These are phyloP conservation scores for Ensete ventricosum DNA, from an alignment of 176 grass and related monocot genomes.

Conservation along the genomic window DNA sequence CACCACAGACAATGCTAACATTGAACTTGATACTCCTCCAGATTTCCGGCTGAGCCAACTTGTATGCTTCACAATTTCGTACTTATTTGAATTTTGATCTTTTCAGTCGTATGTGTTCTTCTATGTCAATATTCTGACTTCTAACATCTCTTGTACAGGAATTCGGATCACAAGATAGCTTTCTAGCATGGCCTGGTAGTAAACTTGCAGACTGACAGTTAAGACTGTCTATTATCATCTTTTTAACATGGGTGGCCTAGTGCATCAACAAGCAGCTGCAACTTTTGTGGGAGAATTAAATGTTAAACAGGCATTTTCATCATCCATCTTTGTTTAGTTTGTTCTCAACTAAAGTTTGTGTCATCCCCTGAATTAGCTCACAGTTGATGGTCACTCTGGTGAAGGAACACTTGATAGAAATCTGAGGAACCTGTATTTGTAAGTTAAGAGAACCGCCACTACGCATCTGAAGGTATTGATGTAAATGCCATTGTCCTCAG, in stretches of 20 bases:
- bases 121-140: not conserved
- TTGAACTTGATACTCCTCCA: constrained; percentile 33
- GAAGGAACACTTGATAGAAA: not conserved
- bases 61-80: constrained; percentile 23
- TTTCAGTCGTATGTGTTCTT: not conserved
- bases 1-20: constrained; percentile 23
- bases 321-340: not conserved
- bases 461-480: not conserved
- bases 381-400: not conserved
- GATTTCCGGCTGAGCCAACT: constrained; percentile 83
- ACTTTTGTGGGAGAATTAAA: not conserved
- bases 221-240: not conserved
- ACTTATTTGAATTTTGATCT: not conserved
- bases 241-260: not conserved
- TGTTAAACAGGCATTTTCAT: not conserved
- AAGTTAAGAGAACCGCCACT: not conserved
- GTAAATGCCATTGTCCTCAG: too few relatives aligned
- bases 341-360: not conserved
- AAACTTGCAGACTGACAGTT: not conserved
- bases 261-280: not conserved
- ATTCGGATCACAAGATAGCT: not conserved
- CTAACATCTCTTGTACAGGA: not conserved
- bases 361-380: not conserved
- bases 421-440: not conserved
- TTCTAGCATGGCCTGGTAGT: not conserved